Evolutionary conservation across 257 asterid species (phyloP), one percentile per base, ranked within the genome.

Genomic region (Nicotiana undulata): DNA sequence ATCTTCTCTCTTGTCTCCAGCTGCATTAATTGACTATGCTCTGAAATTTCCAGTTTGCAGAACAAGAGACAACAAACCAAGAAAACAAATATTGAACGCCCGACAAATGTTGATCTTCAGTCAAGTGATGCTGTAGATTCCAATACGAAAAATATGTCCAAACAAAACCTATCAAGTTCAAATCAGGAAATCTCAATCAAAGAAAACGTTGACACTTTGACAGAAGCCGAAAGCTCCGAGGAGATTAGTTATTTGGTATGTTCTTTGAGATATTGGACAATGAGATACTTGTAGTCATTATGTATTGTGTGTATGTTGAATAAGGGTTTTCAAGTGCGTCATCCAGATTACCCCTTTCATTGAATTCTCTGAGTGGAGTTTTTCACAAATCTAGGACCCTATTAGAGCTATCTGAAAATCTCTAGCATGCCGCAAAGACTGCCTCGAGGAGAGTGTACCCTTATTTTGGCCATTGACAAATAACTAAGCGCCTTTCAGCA

Each of bases 31-130:
- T 77, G 46, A 82, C 75, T 82, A 55, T 49, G 81, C 10, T 37
- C 63, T 82, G 67, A 83, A 77, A 77, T 76, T 44, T 84, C 70
- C 94, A 93, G 99, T 81, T 85, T 85, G 76, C 94, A 90, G 64
- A 89, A 83, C 64, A 93, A 89, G 88, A 91, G 86, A 83, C 93
- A 91, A 37, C 89, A 82, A 28, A 67, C 82, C 18, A 95, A 91
- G 97, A 92, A 90, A 81, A 63, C 83, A 83, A 83, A 85, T 76
- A 83, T 77, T 10, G 89, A 88, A 76, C 89, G 77, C 76, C 91
- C 89, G 6, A 76, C 83, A 76, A 83, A 85, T 67, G 86, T 82
- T 76, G 86, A 84, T 82, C 24, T 85, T 29, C 89, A 80, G 85
- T 82, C 84, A 8, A 84, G 70, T 63, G 88, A 83, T 63, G 91